Conservation (phyloP, 441 rosid genomes). For the Lepidium campestre region DNA sequence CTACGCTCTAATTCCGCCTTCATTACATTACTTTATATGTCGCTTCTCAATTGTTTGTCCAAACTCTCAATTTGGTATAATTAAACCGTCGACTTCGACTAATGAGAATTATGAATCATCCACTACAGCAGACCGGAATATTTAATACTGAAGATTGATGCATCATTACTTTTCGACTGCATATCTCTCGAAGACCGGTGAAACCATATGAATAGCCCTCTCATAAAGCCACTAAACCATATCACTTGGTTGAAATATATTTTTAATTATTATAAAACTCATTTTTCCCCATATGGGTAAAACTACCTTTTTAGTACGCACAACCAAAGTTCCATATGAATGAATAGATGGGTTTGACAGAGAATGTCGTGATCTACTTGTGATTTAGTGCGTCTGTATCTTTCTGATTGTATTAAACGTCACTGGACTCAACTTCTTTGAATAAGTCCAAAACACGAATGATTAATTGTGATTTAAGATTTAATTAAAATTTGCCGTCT, state of each 20-base stretch:
- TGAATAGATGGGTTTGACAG: constrained; percentile 21
- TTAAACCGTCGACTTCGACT: too few relatives aligned
- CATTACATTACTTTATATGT: background rate
- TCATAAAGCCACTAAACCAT: too few relatives aligned
- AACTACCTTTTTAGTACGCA: background rate
- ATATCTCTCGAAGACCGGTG: too few relatives aligned
- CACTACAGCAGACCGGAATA: too few relatives aligned
- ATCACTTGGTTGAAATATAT: too few relatives aligned
- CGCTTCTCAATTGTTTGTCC: constrained; percentile 3
- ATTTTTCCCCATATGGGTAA: background rate
- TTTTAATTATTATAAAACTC: background rate
- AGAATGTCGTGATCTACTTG: constrained; percentile 31
- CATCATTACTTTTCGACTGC: too few relatives aligned
- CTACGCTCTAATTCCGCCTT: background rate
- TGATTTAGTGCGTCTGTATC: constrained; percentile 16
- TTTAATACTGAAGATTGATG: too few relatives aligned
- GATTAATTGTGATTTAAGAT: background rate
- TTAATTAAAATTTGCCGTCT: background rate
- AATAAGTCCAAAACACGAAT: constrained; percentile 17
- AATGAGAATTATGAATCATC: too few relatives aligned
- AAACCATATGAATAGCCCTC: too few relatives aligned
- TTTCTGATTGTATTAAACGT: constrained; percentile 12
- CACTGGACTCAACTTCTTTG: constrained; percentile 5
- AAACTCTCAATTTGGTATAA: background rate
- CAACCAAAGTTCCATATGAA: constrained; percentile 1